Evolutionary conservation across 2,329 filamentous ascomycete genomes (phyloP), one percentile per base, ranked within the genome.

Genomic region (Sclerotinia trifoliorum): DNA sequence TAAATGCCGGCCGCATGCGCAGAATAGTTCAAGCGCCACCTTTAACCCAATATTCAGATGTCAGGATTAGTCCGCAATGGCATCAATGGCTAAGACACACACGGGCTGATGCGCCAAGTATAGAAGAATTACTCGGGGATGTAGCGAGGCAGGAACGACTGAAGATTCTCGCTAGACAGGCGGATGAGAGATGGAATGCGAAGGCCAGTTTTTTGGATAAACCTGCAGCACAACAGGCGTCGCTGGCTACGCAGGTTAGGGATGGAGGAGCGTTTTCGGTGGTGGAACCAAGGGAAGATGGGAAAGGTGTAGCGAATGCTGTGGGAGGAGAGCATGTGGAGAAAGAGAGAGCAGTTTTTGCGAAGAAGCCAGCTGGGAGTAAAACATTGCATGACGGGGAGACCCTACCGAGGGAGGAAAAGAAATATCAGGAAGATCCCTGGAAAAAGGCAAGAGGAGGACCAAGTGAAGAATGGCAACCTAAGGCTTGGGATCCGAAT

Each of bases 51-150:
- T 80, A 82, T 74, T 84, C 82, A 73, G 82, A 85, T 46, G 83
- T 89, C 66, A 72, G 74, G 17, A 86, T 90, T 69, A 80, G 84
- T 64, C 87, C 88, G 15, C 81, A 83, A 71, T 90, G 88, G 88
- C 87, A 90, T 78, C 87, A 90, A 75, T 90, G 88, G 88, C 81
- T 90, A 61, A 85, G 88, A 21, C 82, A 90, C 77, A 85, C 83
- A 57, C 84, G 88, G 26, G 70, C 75, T 2, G 76, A 83, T 0
- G 80, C 88, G 2, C 88, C 88, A 0, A 83, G 80, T 2, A 77
- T 90, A 15, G 78, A 79, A 0, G 88, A 90, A 77, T 86, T 89
- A 77, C 74, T 79, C 8, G 77, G 76, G 46, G 88, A 90, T 65
- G 75, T 86, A 1, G 74, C 77, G 15, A 82, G 88, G 35, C 85